A percentile compares a stretch with the other conserved stretches of the same genome.
These are phyloP conservation scores for Viola odorata DNA, from an alignment of 345 rosid species.

Conservation along the genomic window DNA sequence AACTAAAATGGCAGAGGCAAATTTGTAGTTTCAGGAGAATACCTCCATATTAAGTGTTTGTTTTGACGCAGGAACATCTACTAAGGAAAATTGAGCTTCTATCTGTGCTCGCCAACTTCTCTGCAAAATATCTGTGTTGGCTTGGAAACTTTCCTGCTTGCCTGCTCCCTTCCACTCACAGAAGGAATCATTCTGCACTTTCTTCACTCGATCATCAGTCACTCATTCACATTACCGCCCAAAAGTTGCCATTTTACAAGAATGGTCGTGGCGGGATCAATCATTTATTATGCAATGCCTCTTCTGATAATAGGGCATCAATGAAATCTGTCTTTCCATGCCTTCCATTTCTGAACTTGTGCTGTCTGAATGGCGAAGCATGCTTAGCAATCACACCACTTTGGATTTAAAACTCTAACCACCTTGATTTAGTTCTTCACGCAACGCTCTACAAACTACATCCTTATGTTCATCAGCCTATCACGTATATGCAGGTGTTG, in stretches of 20 bases:
- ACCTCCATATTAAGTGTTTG: slow-evolving; percentile 60
- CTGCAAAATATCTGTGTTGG: slow-evolving; percentile 46
- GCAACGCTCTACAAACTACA: slow-evolving; percentile 73
- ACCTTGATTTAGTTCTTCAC: slow-evolving; percentile 66
- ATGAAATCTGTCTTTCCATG: slow-evolving; percentile 60
- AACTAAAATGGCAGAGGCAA: slow-evolving; percentile 24
- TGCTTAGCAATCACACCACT: slow-evolving; percentile 52
- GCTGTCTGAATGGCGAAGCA: slow-evolving; percentile 68
- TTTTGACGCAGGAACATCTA: slow-evolving; percentile 83
- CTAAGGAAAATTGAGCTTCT: slow-evolving; percentile 64
- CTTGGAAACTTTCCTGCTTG: slow-evolving; percentile 55
- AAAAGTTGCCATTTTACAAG: slow-evolving; percentile 37
- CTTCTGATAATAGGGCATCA: slow-evolving; percentile 52
- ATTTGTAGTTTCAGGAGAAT: slow-evolving; percentile 27
- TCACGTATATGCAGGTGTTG: slow-evolving; percentile 73
- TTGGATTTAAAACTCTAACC: slow-evolving; percentile 50
- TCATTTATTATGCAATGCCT: slow-evolving; percentile 46
- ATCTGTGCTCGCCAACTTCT: slow-evolving; percentile 55
- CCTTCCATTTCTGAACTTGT: slow-evolving; percentile 57
- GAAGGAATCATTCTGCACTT: slow-evolving; percentile 60
- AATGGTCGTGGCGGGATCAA: slow-evolving; percentile 42
- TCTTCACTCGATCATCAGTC: slow-evolving; percentile 47
- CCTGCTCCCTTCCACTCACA: slow-evolving; percentile 54
- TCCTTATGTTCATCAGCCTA: slow-evolving; percentile 71
- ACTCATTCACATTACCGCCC: slow-evolving; percentile 46